A percentile compares a stretch with the other conserved stretches of the same genome.
Evolutionary conservation across 208 protist species (phyloP).

Genomic region (Herpetomonas samuelpessoai): DNA sequence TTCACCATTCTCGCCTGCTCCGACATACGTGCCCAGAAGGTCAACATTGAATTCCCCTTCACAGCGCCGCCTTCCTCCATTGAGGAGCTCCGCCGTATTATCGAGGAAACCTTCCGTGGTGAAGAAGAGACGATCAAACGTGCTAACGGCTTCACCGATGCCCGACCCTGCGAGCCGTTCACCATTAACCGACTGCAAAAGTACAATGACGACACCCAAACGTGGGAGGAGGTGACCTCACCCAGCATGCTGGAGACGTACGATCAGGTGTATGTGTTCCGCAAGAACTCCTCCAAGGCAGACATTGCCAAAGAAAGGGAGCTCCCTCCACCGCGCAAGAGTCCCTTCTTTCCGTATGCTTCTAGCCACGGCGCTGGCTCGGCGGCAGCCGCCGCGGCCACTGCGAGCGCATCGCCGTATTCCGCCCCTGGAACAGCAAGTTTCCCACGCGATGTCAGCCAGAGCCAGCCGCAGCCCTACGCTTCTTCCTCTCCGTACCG

Average conservation of each 20-base stretch:
- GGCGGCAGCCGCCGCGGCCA: background rate
- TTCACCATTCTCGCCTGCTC: constrained; percentile 68
- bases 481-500: too few relatives aligned
- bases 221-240: constrained; percentile 48
- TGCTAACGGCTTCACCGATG: constrained; percentile 24
- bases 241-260: constrained; percentile 44
- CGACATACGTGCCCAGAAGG: constrained; percentile 68
- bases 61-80: constrained; percentile 41
- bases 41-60: constrained; percentile 80
- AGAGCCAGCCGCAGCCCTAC: background rate
- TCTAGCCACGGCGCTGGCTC: background rate
- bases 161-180: constrained; percentile 69
- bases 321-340: constrained; percentile 56
- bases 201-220: constrained; percentile 69
- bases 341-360: constrained; percentile 29
- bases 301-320: constrained; percentile 76
- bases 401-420: background rate
- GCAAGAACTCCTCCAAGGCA: constrained; percentile 65
- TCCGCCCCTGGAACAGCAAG: background rate
- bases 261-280: constrained; percentile 83
- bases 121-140: constrained; percentile 66
- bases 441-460: constrained; percentile 6
- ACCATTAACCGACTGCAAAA: constrained; percentile 60
- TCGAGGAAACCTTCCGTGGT: constrained; percentile 60
- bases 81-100: constrained; percentile 33